These are phyloP conservation scores for Fraxinus dipetala DNA, from an alignment of 305 asterid genomes.

Conservation along the genomic window DNA sequence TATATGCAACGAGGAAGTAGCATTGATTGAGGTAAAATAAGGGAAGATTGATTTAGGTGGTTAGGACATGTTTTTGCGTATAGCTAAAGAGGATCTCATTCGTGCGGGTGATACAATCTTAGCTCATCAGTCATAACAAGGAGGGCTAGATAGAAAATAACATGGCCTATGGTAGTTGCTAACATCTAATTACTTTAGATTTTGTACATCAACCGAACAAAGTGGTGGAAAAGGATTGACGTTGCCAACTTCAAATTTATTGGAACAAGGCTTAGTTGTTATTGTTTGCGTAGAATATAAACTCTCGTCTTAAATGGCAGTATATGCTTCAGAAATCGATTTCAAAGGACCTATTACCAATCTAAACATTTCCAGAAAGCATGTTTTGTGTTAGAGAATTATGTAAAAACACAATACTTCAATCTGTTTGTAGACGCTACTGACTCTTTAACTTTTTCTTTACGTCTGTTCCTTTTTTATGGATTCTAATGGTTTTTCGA, in stretches of 20 bases:
- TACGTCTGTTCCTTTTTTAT: neutral
- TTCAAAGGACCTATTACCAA: neutral
- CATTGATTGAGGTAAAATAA: neutral
- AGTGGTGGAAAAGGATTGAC: neutral
- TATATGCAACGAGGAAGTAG: neutral
- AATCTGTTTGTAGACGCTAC: neutral
- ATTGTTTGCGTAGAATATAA: neutral
- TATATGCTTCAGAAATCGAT: neutral
- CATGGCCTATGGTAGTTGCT: neutral
- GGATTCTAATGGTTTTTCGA: neutral
- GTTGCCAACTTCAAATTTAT: neutral
- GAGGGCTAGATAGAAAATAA: neutral
- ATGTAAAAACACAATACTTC: neutral
- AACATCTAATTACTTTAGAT: neutral
- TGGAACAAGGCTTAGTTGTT: neutral
- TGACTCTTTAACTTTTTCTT: neutral
- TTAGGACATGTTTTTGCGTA: neutral
- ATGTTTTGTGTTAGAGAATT: neutral
- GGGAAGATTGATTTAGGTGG: neutral
- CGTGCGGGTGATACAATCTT: neutral
- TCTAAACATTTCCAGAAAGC: neutral
- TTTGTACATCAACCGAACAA: neutral
- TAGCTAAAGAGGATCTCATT: neutral
- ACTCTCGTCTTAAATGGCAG: neutral
- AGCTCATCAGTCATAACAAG: neutral